phyloP scores from a whole-genome alignment of 305 asterid species.

The Plantago coronopus region DNA sequence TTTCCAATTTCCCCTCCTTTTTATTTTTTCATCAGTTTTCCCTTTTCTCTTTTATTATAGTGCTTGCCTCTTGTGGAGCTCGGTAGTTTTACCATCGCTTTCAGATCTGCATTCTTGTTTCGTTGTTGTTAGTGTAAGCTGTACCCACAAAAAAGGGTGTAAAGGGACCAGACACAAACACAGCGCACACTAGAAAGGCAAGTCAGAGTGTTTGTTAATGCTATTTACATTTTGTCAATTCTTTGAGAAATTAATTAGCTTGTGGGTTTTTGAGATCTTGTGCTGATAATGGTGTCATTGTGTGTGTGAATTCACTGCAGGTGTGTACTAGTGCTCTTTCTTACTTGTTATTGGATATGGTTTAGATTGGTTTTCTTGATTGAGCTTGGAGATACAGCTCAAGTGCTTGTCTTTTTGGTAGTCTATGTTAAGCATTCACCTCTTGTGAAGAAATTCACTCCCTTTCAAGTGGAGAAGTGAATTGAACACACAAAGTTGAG shows the following conservation, averaged over 20 bases:
- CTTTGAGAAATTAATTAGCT: constrained; percentile 12
- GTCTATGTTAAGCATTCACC: neutral
- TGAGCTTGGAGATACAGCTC: constrained; percentile 24
- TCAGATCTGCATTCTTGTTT: constrained; percentile 65
- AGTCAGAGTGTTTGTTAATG: too few species aligned
- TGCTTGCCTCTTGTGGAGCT: constrained; percentile 21
- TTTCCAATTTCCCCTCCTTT: constrained; percentile 29
- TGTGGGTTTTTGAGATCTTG: constrained; percentile 30
- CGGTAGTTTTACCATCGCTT: constrained; percentile 38
- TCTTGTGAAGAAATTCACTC: constrained; percentile 12
- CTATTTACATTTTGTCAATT: constrained; percentile 12
- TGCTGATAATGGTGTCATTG: constrained; percentile 15
- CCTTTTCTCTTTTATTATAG: too few species aligned
- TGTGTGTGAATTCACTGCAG: constrained; percentile 6
- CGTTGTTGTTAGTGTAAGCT: constrained; percentile 12
- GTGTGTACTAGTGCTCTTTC: constrained; percentile 12
- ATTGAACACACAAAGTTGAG: constrained; percentile 9
- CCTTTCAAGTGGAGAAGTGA: constrained; percentile 24
- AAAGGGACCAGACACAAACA: neutral
- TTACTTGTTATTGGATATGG: constrained; percentile 18
- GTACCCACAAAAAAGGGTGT: constrained; percentile 21
- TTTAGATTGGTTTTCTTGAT: constrained; percentile 17
- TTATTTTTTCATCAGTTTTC: constrained; percentile 23
- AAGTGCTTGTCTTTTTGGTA: constrained; percentile 11
- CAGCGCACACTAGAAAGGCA: too few species aligned